Evolutionary conservation across 768 basidiomycete species (phyloP).

Genomic region (Naganishia onofrii): DNA sequence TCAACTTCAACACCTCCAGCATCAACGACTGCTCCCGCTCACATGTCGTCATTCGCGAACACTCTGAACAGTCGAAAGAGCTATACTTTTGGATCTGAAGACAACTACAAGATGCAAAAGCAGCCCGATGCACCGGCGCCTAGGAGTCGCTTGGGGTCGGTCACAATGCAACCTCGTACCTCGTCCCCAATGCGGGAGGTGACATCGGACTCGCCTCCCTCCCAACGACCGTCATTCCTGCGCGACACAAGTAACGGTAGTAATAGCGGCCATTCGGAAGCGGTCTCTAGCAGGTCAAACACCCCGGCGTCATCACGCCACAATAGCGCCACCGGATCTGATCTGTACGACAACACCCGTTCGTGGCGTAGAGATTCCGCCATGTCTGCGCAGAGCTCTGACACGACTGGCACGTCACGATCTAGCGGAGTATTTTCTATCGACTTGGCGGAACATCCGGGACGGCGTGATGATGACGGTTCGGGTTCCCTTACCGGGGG

Average conservation of each 20-base stretch:
- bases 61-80: background rate
- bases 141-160: background rate
- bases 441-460: background rate
- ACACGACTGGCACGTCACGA: background rate
- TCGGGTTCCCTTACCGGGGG: background rate
- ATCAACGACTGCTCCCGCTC: background rate
- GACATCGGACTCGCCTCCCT: background rate
- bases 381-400: slow-evolving; percentile 1
- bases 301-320: slow-evolving; percentile 13
- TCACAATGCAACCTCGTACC: background rate
- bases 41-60: background rate
- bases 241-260: background rate
- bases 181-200: background rate
- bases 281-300: background rate
- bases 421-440: slow-evolving; percentile 1
- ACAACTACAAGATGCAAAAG: background rate
- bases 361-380: slow-evolving; percentile 8
- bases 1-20: background rate
- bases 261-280: background rate
- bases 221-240: background rate
- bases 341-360: background rate
- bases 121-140: background rate
- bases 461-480: background rate
- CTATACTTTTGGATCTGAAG: background rate
- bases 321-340: slow-evolving; percentile 8